Evolutionary conservation across 495 filamentous ascomycete genomes (phyloP).

Genomic region (Penicillium atrosanguineum): DNA sequence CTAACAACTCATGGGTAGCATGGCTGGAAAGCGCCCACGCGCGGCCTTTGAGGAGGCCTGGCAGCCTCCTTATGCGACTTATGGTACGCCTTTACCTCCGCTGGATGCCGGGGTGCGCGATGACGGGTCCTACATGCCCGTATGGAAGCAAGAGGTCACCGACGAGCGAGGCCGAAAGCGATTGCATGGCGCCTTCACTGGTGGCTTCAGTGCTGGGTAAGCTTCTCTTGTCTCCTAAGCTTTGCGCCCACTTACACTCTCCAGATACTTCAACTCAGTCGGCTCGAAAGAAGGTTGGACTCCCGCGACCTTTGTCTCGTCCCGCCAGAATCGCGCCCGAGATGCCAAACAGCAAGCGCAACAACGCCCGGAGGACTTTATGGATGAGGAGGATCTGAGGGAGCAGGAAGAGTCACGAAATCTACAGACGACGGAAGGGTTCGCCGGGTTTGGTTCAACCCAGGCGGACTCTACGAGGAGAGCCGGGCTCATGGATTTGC

Average conservation of each 20-base stretch:
- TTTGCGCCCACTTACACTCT: conserved; percentile 7
- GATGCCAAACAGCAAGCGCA: conserved; percentile 53
- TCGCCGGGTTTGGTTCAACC: conserved; percentile 74
- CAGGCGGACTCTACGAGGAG: conserved; percentile 51
- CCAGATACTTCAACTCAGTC: conserved; percentile 94
- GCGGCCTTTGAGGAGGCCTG: conserved; percentile 71
- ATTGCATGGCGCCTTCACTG: conserved; percentile 94
- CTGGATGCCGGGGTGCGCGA: conserved; percentile 76
- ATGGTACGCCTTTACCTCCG: conserved; percentile 83
- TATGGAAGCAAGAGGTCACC: conserved; percentile 97
- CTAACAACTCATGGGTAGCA: conserved; percentile 28
- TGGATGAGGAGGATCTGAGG: conserved; percentile 95
- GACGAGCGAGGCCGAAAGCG: conserved; percentile 91
- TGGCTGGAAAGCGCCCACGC: conserved; percentile 80
- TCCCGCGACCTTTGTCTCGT: conserved; percentile 87
- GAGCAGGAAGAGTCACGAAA: conserved; percentile 76
- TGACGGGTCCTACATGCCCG: conserved; percentile 88
- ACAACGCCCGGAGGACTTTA: conserved; percentile 85
- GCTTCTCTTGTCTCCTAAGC: conserved; percentile 9
- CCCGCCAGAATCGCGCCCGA: conserved; percentile 73
- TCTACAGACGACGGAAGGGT: conserved; percentile 68
- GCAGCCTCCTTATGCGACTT: conserved; percentile 76
- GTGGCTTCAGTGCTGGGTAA: conserved; percentile 94
- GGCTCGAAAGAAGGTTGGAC: conserved; percentile 98
- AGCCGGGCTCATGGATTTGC: conserved; percentile 69